A percentile compares a stretch with the other conserved stretches of the same genome.
phyloP scores from a whole-genome alignment of 2,329 filamentous ascomycete species.

The Xylaria sp. region DNA sequence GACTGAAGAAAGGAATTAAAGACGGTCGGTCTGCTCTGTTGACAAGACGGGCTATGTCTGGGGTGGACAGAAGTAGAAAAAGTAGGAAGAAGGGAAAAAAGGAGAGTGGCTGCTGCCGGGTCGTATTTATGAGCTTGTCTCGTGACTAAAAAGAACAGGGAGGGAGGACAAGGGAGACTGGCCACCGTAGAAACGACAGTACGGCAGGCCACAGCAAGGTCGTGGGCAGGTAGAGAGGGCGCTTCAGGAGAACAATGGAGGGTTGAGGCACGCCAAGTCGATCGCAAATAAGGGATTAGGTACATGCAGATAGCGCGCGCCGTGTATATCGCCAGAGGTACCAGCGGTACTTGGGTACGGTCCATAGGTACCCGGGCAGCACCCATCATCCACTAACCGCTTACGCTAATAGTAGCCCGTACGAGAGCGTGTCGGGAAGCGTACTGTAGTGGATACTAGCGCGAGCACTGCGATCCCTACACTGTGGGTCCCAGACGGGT shows the following conservation, averaged over 20 bases:
- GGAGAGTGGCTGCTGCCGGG: slow-evolving; percentile 29
- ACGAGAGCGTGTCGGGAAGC: slow-evolving; percentile 15
- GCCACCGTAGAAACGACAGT: slow-evolving; percentile 11
- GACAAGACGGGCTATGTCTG: slow-evolving; percentile 18
- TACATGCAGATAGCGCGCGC: slow-evolving; percentile 3
- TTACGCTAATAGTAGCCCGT: slow-evolving; percentile 10
- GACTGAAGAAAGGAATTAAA: slow-evolving; percentile 7
- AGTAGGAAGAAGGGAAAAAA: slow-evolving; percentile 28
- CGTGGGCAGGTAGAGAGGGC: background rate
- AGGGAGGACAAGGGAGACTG: slow-evolving; percentile 19
- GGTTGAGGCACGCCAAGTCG: slow-evolving; percentile 12
- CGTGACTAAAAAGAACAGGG: slow-evolving; percentile 23
- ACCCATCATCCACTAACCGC: background rate
- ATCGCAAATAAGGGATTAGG: slow-evolving; percentile 13
- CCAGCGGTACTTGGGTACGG: too few species aligned
- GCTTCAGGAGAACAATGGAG: background rate
- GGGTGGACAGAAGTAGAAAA: slow-evolving; percentile 25
- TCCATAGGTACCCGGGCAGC: too few species aligned
- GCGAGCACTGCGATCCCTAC: background rate
- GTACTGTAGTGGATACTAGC: slow-evolving; percentile 7
- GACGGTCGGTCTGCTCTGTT: slow-evolving; percentile 5
- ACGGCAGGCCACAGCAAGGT: slow-evolving; percentile 13
- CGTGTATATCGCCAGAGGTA: background rate
- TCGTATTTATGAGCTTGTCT: slow-evolving; percentile 33
- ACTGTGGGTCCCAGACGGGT: slow-evolving; percentile 10